phyloP scores from a whole-genome alignment of 495 filamentous ascomycete species.

The Tuber indicum region DNA sequence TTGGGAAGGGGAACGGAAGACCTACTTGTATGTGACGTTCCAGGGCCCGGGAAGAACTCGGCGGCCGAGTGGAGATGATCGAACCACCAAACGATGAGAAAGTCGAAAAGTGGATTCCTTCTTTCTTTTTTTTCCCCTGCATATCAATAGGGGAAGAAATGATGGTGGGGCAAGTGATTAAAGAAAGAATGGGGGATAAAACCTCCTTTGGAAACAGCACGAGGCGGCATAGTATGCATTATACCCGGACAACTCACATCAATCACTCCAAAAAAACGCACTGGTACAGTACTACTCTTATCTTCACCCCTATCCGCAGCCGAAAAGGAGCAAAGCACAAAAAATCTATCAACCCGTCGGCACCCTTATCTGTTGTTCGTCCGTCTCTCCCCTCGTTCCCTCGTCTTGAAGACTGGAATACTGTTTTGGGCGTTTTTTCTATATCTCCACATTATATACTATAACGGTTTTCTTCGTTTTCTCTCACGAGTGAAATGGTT shows the following conservation, averaged over 20 bases:
- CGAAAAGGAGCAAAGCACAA: not conserved
- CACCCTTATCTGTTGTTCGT: not conserved
- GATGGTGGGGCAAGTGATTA: conserved; percentile 2
- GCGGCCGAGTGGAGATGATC: conserved; percentile 12
- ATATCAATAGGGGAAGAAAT: conserved; percentile 11
- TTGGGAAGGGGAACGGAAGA: conserved; percentile 61
- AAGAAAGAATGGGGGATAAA: conserved; percentile 8
- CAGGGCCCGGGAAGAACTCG: conserved; percentile 30
- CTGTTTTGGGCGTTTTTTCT: not conserved
- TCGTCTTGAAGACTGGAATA: not conserved
- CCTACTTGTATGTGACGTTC: conserved; percentile 49
- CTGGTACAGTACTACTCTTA: not conserved
- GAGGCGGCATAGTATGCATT: conserved; percentile 25
- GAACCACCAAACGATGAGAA: not conserved
- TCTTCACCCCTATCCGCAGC: not conserved
- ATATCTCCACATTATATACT: not conserved
- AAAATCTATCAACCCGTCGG: not conserved
- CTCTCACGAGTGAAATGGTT: not conserved
- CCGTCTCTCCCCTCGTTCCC: not conserved
- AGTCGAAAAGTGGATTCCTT: conserved; percentile 5
- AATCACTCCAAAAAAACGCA: not conserved
- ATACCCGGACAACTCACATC: conserved; percentile 26
- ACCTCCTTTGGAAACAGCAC: conserved; percentile 11
- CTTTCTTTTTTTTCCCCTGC: conserved; percentile 12
- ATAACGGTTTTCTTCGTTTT: not conserved